These are phyloP conservation scores for Mortierella sp. DNA, from an alignment of 371 early-diverging fungal species.

Conservation along the genomic window DNA sequence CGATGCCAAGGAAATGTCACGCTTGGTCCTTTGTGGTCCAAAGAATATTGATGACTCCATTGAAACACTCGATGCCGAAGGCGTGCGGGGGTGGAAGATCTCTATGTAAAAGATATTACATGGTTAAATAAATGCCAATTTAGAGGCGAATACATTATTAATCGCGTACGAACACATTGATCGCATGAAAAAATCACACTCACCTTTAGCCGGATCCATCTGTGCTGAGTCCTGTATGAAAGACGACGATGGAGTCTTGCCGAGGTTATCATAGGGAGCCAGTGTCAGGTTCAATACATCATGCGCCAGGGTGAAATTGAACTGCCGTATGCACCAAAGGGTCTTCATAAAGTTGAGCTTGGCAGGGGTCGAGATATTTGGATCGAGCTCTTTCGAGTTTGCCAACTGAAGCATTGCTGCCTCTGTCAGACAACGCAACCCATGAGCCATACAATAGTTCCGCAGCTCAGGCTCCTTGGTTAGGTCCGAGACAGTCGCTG, in stretches of 20 bases:
- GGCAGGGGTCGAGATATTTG: conserved; percentile 51
- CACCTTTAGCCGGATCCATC: neutral
- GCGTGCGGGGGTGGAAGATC: conserved; percentile 4
- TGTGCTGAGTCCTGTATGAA: neutral
- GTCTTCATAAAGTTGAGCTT: conserved; percentile 56
- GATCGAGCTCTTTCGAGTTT: conserved; percentile 43
- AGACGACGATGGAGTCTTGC: conserved; percentile 5
- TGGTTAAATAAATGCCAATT: neutral
- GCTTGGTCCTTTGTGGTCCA: conserved; percentile 2
- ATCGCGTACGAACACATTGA: neutral
- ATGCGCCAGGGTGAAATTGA: conserved; percentile 31
- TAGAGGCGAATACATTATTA: neutral
- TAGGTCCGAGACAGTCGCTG: conserved; percentile 37
- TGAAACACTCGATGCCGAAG: conserved; percentile 16
- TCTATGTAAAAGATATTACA: neutral
- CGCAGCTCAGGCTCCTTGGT: conserved; percentile 26
- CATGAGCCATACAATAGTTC: conserved; percentile 20
- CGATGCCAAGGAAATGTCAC: conserved; percentile 32
- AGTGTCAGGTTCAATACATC: conserved; percentile 19
- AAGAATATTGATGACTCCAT: conserved; percentile 9
- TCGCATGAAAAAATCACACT: neutral
- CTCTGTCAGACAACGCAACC: conserved; percentile 42
- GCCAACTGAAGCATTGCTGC: conserved; percentile 42
- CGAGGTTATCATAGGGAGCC: conserved; percentile 14
- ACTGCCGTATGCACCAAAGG: conserved; percentile 47